A percentile compares a stretch with the other conserved stretches of the same genome.
These are phyloP conservation scores for Thraustotheca clavata DNA, from an alignment of 352 stramenopile genomes.

Conservation along the genomic window DNA sequence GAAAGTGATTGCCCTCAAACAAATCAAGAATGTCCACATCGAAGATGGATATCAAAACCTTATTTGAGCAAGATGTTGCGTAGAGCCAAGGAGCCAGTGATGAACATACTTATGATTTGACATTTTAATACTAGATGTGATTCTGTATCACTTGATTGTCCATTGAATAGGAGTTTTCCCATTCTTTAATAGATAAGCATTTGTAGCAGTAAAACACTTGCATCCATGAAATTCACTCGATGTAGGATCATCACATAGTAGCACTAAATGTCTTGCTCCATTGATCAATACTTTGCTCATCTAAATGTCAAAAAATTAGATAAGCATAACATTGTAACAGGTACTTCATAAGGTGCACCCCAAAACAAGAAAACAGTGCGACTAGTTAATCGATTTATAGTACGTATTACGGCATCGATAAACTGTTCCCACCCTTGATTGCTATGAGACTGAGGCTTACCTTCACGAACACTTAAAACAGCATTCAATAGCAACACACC, in stretches of 20 bases:
- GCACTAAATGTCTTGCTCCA: background rate
- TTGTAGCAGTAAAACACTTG: too few species aligned
- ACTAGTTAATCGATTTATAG: background rate
- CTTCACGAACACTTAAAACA: background rate
- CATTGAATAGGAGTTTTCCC: too few species aligned
- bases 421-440: background rate
- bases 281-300: background rate
- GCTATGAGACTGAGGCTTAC: background rate
- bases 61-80: too few species aligned
- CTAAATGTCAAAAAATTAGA: background rate
- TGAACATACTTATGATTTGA: too few species aligned
- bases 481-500: background rate
- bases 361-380: background rate
- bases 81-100: too few species aligned
- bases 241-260: too few species aligned
- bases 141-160: too few species aligned
- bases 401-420: background rate
- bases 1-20: background rate
- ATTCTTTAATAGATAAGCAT: too few species aligned
- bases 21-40: slow-evolving; percentile 10
- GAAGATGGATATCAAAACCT: slow-evolving; percentile 20
- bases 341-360: background rate
- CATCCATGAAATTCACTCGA: too few species aligned
- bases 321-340: background rate
- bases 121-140: too few species aligned